Evolutionary conservation across 1,284 basidiomycete species (phyloP).

Genomic region (Ceratorhiza oryzae-sativae): DNA sequence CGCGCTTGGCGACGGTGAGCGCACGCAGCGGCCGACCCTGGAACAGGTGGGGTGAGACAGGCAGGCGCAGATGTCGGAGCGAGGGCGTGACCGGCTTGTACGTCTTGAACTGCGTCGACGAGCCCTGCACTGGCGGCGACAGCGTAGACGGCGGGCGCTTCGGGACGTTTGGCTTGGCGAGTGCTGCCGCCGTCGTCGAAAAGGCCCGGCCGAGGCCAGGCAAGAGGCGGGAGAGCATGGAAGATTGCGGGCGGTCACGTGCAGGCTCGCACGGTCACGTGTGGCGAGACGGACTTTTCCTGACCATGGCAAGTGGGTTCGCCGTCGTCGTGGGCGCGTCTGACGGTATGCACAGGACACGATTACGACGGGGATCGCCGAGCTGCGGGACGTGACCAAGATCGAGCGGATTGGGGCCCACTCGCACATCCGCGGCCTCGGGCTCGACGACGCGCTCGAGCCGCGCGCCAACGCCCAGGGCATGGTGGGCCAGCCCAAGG

Average conservation of each 20-base stretch:
- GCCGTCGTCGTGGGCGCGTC: neutral
- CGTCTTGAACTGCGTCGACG: constrained; percentile 76
- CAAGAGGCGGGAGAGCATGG: constrained; percentile 19
- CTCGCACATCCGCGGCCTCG: constrained; percentile 95
- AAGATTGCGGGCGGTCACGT: neutral
- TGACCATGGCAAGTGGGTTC: constrained; percentile 1
- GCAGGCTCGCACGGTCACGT: neutral
- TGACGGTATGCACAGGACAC: constrained; percentile 46
- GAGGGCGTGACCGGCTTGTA: constrained; percentile 89
- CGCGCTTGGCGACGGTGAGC: constrained; percentile 83
- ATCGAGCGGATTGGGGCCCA: constrained; percentile 98
- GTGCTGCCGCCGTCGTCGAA: constrained; percentile 8
- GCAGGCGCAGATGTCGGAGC: constrained; percentile 85
- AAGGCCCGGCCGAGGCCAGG: constrained; percentile 17
- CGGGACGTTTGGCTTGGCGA: constrained; percentile 24
- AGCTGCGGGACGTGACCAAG: constrained; percentile 89
- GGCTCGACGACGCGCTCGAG: constrained; percentile 90
- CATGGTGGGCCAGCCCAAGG: constrained; percentile 96
- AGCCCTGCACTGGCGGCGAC: constrained; percentile 40
- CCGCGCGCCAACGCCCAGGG: constrained; percentile 89
- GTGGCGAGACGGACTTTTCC: neutral
- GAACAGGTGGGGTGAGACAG: constrained; percentile 83
- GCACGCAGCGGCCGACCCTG: constrained; percentile 82
- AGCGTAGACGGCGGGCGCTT: constrained; percentile 26
- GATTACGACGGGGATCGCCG: constrained; percentile 74